Evolutionary conservation across 2,329 filamentous ascomycete species (phyloP).

Genomic region (Aureobasidium zeae): DNA sequence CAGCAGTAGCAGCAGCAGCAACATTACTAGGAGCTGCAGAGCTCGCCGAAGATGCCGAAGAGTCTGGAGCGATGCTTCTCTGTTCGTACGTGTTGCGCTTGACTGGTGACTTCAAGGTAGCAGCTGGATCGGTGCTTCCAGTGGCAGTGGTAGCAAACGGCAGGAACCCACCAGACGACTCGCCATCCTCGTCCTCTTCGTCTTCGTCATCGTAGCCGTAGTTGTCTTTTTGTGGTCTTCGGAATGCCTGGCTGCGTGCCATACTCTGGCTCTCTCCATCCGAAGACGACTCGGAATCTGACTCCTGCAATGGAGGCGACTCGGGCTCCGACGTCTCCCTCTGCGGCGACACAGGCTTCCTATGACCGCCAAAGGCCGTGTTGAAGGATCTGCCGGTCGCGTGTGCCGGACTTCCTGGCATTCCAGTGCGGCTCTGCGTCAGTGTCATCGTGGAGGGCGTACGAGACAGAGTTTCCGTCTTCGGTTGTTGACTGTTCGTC

Average conservation of each 20-base stretch:
- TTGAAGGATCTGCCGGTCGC: conserved; percentile 24
- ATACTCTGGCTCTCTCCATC: conserved; percentile 31
- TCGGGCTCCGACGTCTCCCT: conserved; percentile 22
- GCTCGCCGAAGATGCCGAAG: conserved; percentile 42
- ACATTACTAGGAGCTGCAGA: conserved; percentile 16
- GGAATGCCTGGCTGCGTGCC: conserved; percentile 37
- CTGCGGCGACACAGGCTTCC: conserved; percentile 20
- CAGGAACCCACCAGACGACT: conserved; percentile 34
- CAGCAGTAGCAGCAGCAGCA: neutral
- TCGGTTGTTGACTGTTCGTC: conserved; percentile 6
- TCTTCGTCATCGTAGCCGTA: conserved; percentile 24
- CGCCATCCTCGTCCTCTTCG: conserved; percentile 43
- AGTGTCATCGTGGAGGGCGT: conserved; percentile 42
- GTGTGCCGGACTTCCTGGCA: conserved; percentile 20
- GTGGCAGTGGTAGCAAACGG: conserved; percentile 34
- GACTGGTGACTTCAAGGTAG: conserved; percentile 17
- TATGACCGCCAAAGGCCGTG: conserved; percentile 21
- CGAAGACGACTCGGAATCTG: conserved; percentile 25
- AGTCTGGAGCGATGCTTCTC: conserved; percentile 36
- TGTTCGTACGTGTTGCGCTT: conserved; percentile 2
- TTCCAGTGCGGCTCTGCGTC: conserved; percentile 30
- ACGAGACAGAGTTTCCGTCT: conserved; percentile 26
- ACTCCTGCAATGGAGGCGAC: conserved; percentile 24
- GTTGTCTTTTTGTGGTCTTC: conserved; percentile 32
- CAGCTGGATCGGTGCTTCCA: conserved; percentile 17